These are phyloP conservation scores for Trichoderma sp. DNA, from an alignment of 2,329 filamentous ascomycete genomes.

Conservation along the genomic window DNA sequence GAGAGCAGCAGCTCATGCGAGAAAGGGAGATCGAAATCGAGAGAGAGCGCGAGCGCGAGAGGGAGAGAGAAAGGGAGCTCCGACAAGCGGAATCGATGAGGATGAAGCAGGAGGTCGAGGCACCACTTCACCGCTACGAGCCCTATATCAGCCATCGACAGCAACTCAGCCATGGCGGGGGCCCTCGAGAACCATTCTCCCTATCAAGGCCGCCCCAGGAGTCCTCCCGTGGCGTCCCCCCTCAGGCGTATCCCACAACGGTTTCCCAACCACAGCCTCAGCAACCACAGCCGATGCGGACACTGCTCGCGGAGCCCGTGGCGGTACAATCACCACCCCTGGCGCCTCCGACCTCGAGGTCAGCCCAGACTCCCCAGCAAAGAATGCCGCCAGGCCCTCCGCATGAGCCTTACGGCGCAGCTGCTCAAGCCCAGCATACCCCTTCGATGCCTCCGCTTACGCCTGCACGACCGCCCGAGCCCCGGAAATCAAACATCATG, in stretches of 20 bases:
- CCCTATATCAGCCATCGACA: slow-evolving; percentile 45
- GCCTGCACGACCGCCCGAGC: slow-evolving; percentile 49
- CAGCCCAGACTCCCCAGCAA: slow-evolving; percentile 45
- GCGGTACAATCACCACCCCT: slow-evolving; percentile 45
- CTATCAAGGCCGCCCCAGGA: slow-evolving; percentile 48
- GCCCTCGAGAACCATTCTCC: slow-evolving; percentile 47
- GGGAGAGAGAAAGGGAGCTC: slow-evolving; percentile 38
- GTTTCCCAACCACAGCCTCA: slow-evolving; percentile 44
- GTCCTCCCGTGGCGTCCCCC: slow-evolving; percentile 45
- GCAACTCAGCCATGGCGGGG: slow-evolving; percentile 44
- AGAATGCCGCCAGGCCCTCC: slow-evolving; percentile 38
- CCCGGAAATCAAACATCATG: slow-evolving; percentile 65
- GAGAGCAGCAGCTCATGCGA: slow-evolving; percentile 17
- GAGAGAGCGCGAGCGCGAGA: slow-evolving; percentile 31
- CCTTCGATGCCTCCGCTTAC: slow-evolving; percentile 40
- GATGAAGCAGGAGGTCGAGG: slow-evolving; percentile 56
- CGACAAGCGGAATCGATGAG: slow-evolving; percentile 40
- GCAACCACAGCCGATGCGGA: slow-evolving; percentile 48
- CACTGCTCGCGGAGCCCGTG: slow-evolving; percentile 46
- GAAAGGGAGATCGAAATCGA: slow-evolving; percentile 30
- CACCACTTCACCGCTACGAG: slow-evolving; percentile 49
- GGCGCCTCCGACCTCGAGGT: slow-evolving; percentile 43
- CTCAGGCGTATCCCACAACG: slow-evolving; percentile 38
- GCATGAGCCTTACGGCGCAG: slow-evolving; percentile 39
- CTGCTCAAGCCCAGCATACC: slow-evolving; percentile 36